phyloP scores from a whole-genome alignment of 2,329 filamentous ascomycete species.

The Nemania serpens region DNA sequence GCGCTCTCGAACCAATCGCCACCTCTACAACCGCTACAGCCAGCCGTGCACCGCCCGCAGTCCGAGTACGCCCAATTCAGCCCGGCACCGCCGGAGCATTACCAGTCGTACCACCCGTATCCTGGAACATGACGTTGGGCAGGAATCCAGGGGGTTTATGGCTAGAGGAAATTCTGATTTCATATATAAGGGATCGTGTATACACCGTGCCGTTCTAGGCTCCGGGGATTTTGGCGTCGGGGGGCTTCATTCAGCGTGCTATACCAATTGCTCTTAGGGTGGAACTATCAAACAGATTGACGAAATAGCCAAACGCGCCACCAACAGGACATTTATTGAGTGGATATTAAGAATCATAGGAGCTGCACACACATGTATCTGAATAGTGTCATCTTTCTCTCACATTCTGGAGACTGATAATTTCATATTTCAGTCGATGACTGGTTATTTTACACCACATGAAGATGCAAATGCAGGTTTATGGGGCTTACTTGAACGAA shows the following conservation, averaged over 20 bases:
- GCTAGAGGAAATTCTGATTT: not conserved
- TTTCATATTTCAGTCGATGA: not conserved
- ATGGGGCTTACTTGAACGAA: not conserved
- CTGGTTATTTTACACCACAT: not conserved
- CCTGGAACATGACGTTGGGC: conserved; percentile 27
- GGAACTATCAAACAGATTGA: conserved; percentile 9
- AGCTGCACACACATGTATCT: not conserved
- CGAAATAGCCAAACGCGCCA: not conserved
- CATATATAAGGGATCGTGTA: conserved; percentile 13
- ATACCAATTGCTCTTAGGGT: conserved; percentile 31
- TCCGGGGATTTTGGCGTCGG: conserved; percentile 24
- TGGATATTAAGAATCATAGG: not conserved
- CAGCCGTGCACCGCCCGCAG: conserved; percentile 26
- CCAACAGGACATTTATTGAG: not conserved
- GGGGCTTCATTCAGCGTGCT: conserved; percentile 26
- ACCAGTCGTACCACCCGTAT: conserved; percentile 37
- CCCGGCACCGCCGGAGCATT: conserved; percentile 38
- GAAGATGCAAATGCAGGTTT: not conserved
- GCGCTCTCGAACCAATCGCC: conserved; percentile 31
- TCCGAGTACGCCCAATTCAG: conserved; percentile 36
- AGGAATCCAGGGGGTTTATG: not conserved
- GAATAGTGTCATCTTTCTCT: not conserved
- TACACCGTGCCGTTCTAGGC: conserved; percentile 2
- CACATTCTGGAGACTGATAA: not conserved
- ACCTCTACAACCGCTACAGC: conserved; percentile 27